These are phyloP conservation scores for Chaetomium sp. DNA, from an alignment of 2,329 filamentous ascomycete species.

Conservation along the genomic window DNA sequence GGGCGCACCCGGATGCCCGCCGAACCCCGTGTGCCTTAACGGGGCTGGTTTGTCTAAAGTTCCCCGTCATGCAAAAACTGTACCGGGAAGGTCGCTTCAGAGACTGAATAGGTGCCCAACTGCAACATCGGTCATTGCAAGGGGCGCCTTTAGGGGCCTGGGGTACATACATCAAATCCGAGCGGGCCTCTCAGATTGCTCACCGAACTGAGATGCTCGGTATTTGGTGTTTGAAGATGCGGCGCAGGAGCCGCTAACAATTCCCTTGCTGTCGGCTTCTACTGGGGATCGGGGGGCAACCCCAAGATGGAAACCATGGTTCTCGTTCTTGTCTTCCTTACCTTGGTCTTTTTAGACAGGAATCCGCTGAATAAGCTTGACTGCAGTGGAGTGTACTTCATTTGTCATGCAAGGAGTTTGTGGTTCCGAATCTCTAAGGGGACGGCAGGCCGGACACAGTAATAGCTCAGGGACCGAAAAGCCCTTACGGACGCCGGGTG, in stretches of 20 bases:
- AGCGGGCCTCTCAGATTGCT: slow-evolving; percentile 17
- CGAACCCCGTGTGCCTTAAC: slow-evolving; percentile 38
- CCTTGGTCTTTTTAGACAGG: neutral
- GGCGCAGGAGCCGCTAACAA: neutral
- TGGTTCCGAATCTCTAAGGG: slow-evolving; percentile 22
- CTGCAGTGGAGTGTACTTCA: slow-evolving; percentile 24
- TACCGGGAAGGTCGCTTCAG: slow-evolving; percentile 44
- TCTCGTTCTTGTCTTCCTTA: neutral
- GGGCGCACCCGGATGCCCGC: slow-evolving; percentile 37
- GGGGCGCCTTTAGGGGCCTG: slow-evolving; percentile 4
- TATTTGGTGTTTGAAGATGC: slow-evolving; percentile 17
- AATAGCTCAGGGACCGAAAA: slow-evolving; percentile 2
- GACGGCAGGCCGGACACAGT: slow-evolving; percentile 8
- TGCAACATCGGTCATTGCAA: neutral
- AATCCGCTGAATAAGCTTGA: slow-evolving; percentile 7
- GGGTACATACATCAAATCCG: slow-evolving; percentile 19
- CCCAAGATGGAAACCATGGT: neutral
- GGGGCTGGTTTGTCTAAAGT: slow-evolving; percentile 45
- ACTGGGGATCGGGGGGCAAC: neutral
- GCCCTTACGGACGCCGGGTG: slow-evolving; percentile 4
- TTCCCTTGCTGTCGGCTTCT: neutral
- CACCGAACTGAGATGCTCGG: slow-evolving; percentile 24
- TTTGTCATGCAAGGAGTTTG: slow-evolving; percentile 1
- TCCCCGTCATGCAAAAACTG: slow-evolving; percentile 43
- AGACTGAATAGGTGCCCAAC: slow-evolving; percentile 11